Conservation (phyloP, 345 rosid genomes). For the Geranium brycei region DNA sequence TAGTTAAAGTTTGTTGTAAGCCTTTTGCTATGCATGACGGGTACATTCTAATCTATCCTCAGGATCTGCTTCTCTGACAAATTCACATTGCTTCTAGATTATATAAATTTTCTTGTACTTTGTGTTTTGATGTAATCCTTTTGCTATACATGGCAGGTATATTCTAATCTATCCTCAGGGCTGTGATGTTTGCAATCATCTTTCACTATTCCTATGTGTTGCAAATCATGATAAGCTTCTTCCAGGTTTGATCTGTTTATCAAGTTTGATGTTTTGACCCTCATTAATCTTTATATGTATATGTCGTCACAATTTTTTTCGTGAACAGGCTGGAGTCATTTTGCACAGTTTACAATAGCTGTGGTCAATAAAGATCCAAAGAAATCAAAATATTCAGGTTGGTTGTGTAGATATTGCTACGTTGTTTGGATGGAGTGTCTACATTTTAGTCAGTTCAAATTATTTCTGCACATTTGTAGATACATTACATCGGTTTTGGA, state of each 20-base stretch:
- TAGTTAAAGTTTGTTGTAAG: not conserved
- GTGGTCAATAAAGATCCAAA: slow-evolving; percentile 77
- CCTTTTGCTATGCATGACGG: not conserved
- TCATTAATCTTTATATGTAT: not conserved
- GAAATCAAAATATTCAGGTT: slow-evolving; percentile 86
- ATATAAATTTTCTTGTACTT: not conserved
- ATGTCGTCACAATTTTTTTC: slow-evolving; percentile 1
- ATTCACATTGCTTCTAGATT: not conserved
- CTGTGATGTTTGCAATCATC: slow-evolving; percentile 85
- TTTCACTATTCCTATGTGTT: slow-evolving; percentile 86
- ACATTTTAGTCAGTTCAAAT: slow-evolving; percentile 10
- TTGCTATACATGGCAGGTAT: slow-evolving; percentile 45
- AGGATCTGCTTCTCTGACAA: not conserved
- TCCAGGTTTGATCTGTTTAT: slow-evolving; percentile 47
- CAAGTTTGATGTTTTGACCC: no score
- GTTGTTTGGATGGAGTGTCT: not conserved
- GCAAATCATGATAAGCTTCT: slow-evolving; percentile 85
- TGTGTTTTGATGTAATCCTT: slow-evolving; percentile 5
- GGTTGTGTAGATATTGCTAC: slow-evolving; percentile 13
- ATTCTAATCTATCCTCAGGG: slow-evolving; percentile 84
- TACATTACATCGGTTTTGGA: slow-evolving; percentile 80
- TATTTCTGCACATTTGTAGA: slow-evolving; percentile 26
- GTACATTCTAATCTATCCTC: not conserved
- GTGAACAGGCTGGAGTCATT: slow-evolving; percentile 86
- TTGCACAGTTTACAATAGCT: slow-evolving; percentile 95